phyloP scores from a whole-genome alignment of 805 yeast genomes.

The Ogataea degrootiae region DNA sequence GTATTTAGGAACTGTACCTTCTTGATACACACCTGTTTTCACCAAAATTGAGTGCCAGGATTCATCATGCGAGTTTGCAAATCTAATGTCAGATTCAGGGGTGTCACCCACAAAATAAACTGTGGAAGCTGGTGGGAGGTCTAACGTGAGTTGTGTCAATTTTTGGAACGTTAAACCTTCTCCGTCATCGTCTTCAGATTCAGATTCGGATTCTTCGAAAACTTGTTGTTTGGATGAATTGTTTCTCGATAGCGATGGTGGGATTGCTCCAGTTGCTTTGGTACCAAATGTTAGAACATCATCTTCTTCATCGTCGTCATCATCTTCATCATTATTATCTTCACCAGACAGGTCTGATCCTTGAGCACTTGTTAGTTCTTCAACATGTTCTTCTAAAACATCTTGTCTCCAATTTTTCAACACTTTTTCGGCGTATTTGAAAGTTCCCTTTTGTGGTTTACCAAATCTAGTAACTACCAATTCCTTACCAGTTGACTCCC shows the following conservation, averaged over 20 bases:
- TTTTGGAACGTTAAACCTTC: constrained; percentile 44
- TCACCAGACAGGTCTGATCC: constrained; percentile 16
- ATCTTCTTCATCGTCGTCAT: constrained; percentile 21
- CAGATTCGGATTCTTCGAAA: constrained; percentile 29
- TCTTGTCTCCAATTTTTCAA: constrained; percentile 74
- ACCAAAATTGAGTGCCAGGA: constrained; percentile 84
- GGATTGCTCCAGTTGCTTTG: constrained; percentile 1
- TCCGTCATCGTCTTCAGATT: constrained; percentile 29
- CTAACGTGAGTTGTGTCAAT: constrained; percentile 40
- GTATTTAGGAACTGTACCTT: constrained; percentile 73
- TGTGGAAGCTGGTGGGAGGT: constrained; percentile 77
- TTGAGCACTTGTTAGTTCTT: constrained; percentile 28
- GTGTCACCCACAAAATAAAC: constrained; percentile 89
- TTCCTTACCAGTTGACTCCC: constrained; percentile 80
- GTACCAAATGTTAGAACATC: constrained; percentile 17
- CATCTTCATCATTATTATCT: constrained; percentile 10
- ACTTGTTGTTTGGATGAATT: constrained; percentile 7
- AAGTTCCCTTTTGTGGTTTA: constrained; percentile 85
- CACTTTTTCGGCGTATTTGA: constrained; percentile 76
- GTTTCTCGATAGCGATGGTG: constrained; percentile 5
- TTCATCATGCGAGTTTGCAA: constrained; percentile 80
- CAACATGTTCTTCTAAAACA: constrained; percentile 68
- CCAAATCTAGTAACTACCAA: constrained; percentile 80
- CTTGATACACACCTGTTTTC: constrained; percentile 83
- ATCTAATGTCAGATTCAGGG: constrained; percentile 83